Percentiles rank a stretch among this genome's conserved stretches.
Evolutionary conservation across 768 basidiomycete genomes (phyloP).

Genomic region (Cyathus striatus): DNA sequence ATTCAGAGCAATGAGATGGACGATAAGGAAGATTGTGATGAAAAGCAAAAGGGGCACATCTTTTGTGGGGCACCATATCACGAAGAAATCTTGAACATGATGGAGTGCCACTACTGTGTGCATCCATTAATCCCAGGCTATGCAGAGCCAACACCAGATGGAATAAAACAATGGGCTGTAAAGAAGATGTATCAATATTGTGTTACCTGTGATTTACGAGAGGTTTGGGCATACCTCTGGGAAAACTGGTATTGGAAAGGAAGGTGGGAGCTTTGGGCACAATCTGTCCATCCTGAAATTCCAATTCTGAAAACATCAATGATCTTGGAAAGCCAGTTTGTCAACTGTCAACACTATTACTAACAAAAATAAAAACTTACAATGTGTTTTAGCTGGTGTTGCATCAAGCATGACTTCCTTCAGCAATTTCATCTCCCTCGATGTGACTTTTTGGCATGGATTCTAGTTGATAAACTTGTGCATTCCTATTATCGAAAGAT

Average conservation of each 20-base stretch:
- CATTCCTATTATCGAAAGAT: slow-evolving; percentile 21
- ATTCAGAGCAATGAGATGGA: background rate
- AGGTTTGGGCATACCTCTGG: slow-evolving; percentile 16
- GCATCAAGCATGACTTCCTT: slow-evolving; percentile 26
- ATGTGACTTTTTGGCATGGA: slow-evolving; percentile 25
- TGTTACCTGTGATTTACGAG: slow-evolving; percentile 9
- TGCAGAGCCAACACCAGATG: slow-evolving; percentile 3
- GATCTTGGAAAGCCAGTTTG: slow-evolving; percentile 22
- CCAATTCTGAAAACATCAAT: slow-evolving; percentile 20
- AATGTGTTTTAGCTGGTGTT: slow-evolving; percentile 20
- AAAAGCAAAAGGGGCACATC: background rate
- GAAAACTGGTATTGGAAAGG: slow-evolving; percentile 15
- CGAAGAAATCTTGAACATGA: slow-evolving; percentile 12
- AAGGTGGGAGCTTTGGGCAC: slow-evolving; percentile 22
- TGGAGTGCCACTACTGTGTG: slow-evolving; percentile 15
- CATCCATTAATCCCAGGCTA: slow-evolving; percentile 14
- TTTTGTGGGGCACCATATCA: slow-evolving; percentile 10
- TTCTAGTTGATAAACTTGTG: slow-evolving; percentile 21
- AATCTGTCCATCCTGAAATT: slow-evolving; percentile 10
- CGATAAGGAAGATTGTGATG: background rate
- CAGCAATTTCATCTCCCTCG: slow-evolving; percentile 24
- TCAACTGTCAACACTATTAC: slow-evolving; percentile 4
- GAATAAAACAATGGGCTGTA: slow-evolving; percentile 15
- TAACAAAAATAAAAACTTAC: background rate
- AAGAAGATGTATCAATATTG: slow-evolving; percentile 18